Conservation (phyloP, 2,329 filamentous ascomycete species). For the Elsinoe australis region DNA sequence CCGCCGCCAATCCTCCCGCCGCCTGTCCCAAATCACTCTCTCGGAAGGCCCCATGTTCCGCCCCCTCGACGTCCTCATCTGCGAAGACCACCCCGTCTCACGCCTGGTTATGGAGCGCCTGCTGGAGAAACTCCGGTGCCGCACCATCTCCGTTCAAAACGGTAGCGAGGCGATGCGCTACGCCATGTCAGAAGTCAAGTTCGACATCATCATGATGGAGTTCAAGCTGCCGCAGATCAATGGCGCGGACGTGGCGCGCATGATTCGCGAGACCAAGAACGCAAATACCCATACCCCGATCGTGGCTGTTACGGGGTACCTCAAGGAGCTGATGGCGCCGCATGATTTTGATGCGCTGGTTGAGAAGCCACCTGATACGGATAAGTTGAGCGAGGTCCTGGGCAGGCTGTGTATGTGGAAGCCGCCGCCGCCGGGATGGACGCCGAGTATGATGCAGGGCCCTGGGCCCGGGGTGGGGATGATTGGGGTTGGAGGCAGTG, state of each 20-base stretch:
- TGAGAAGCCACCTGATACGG: conserved; percentile 90
- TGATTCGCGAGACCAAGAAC: conserved; percentile 96
- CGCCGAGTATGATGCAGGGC: conserved; percentile 32
- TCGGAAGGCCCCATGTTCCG: conserved; percentile 79
- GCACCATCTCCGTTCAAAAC: conserved; percentile 84
- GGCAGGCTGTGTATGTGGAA: conserved; percentile 91
- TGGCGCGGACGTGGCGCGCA: conserved; percentile 88
- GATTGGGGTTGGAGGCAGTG: conserved; percentile 49
- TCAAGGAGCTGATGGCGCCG: conserved; percentile 92
- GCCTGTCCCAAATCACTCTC: conserved; percentile 83
- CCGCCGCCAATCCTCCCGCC: conserved; percentile 87
- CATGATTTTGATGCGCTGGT: conserved; percentile 95
- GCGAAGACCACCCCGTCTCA: conserved; percentile 94
- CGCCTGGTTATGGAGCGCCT: conserved; percentile 98
- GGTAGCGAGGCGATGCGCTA: conserved; percentile 88
- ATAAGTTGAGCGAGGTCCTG: conserved; percentile 82
- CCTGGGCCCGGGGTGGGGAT: too few relatives aligned
- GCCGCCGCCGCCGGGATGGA: conserved; percentile 58
- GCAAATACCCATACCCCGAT: conserved; percentile 91
- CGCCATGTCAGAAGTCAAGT: conserved; percentile 94
- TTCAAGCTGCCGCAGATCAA: conserved; percentile 93
- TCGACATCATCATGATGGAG: conserved; percentile 97
- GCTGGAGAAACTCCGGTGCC: conserved; percentile 87
- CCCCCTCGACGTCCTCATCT: conserved; percentile 88
- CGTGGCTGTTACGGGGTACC: conserved; percentile 89